Percentiles rank a stretch among this genome's conserved stretches.
These are phyloP conservation scores for Parmelia sp. DNA, from an alignment of 495 filamentous ascomycete species.

Conservation along the genomic window DNA sequence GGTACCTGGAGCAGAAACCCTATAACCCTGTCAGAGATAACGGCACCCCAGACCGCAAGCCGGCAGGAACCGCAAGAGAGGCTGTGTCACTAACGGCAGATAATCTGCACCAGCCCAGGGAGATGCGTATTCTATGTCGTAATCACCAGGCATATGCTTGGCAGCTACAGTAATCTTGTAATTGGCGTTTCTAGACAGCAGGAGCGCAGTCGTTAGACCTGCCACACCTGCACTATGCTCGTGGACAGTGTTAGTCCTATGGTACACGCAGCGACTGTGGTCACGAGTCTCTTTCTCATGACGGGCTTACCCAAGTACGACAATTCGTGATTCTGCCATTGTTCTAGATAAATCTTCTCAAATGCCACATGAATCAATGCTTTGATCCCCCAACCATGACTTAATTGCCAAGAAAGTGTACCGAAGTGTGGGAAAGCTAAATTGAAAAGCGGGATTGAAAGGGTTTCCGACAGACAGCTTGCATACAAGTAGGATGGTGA, in stretches of 20 bases:
- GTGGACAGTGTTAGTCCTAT: slow-evolving; percentile 14
- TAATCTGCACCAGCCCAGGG: slow-evolving; percentile 96
- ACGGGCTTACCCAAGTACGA: slow-evolving; percentile 27
- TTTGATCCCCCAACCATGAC: background rate
- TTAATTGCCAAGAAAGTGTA: slow-evolving; percentile 15
- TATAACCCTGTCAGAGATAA: slow-evolving; percentile 25
- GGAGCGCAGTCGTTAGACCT: slow-evolving; percentile 84
- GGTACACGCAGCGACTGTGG: background rate
- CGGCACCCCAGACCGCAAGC: background rate
- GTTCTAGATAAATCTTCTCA: background rate
- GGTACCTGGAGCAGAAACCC: slow-evolving; percentile 49
- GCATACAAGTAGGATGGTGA: background rate
- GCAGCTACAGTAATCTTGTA: slow-evolving; percentile 76
- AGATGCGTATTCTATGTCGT: slow-evolving; percentile 92
- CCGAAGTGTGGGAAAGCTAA: slow-evolving; percentile 6
- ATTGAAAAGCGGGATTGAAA: background rate
- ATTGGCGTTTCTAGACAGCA: slow-evolving; percentile 62
- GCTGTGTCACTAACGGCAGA: slow-evolving; percentile 55
- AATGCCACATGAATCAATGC: background rate
- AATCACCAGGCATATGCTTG: slow-evolving; percentile 98
- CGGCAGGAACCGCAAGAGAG: background rate
- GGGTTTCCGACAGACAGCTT: background rate
- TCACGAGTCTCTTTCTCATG: background rate
- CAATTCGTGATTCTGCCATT: slow-evolving; percentile 24
- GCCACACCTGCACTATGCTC: slow-evolving; percentile 73